Evolutionary conservation across 2,329 filamentous ascomycete species (phyloP), one percentile per base, ranked within the genome.

Genomic region (Verticillium nonalfalfae): DNA sequence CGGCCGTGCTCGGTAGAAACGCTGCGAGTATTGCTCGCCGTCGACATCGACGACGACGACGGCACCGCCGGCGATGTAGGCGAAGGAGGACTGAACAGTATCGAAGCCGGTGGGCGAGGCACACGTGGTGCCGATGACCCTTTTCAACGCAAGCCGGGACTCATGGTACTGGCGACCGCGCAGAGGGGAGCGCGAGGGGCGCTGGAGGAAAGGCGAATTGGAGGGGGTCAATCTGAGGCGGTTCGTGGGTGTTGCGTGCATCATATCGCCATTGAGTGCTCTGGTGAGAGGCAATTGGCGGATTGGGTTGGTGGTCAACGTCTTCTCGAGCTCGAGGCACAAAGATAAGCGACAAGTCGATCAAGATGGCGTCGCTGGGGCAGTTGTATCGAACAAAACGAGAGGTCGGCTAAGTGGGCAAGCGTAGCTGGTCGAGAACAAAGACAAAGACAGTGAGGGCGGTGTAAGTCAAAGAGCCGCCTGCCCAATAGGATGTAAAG

Each of bases 111-210:
- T 93, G 50, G 92, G 89, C 4, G 90, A 90, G 67, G 81, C 85
- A 65, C 92, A 94, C 7, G 94, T 98, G 31, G 93, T 96, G 56
- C 95, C 95, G 69, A 98, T 90, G 61, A 98, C 92, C 65, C 91
- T 87, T 73, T 88, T 89, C 64, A 97, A 80, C 45, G 89, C 89
- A 55, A 97, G 81, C 50, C 83, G 83, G 26, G 84, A 80, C 62
- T 87, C 84, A 63, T 79, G 77, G 56, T 72, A 62, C 11, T 60
- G 58, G 59, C 81, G 80, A 56, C 77, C 76, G 57, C 84, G 83
- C 63, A 80, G 72, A 35, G 89, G 86, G 58, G 90, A 89, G 71
- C 88, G 85, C 18, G 84, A 77, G 38, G 85, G 82, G 45, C 87
- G 84, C 62, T 81, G 81, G 57, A 86, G 73, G 70, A 85, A 88